Conservation (phyloP, 1,284 basidiomycete species). For the Malassezia obtusa region DNA sequence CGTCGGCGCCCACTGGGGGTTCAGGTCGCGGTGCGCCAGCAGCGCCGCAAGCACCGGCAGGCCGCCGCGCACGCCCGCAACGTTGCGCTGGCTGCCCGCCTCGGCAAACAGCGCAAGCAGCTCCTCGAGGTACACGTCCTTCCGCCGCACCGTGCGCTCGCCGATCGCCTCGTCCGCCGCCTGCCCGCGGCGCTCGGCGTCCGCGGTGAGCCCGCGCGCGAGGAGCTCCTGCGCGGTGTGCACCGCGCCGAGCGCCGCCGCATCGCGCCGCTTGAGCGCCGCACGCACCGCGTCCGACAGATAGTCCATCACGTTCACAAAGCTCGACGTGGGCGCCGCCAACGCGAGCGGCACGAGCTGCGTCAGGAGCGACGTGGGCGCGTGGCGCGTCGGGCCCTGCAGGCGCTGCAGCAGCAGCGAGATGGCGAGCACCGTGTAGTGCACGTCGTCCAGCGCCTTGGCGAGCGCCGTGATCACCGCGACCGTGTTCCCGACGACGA, state of each 20-base stretch:
- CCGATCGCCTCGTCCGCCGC: constrained; percentile 4
- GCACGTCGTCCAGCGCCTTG: constrained; percentile 30
- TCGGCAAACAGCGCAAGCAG: constrained; percentile 76
- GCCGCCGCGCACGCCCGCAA: constrained; percentile 13
- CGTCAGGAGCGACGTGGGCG: constrained; percentile 81
- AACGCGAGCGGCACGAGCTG: constrained; percentile 83
- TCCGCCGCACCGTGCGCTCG: constrained; percentile 15
- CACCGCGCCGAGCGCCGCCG: constrained; percentile 42
- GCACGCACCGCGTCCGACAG: constrained; percentile 78
- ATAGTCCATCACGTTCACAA: constrained; percentile 71
- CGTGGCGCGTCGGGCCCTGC: constrained; percentile 68
- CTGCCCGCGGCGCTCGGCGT: constrained; percentile 9
- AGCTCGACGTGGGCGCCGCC: constrained; percentile 64
- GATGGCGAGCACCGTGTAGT: constrained; percentile 50
- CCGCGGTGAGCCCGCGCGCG: constrained; percentile 23
- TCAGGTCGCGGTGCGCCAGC: constrained; percentile 65
- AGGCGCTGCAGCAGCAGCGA: constrained; percentile 87
- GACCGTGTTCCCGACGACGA: constrained; percentile 80
- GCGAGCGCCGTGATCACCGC: constrained; percentile 39
- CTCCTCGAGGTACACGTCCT: constrained; percentile 63
- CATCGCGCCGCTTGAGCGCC: constrained; percentile 49
- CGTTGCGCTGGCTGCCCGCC: constrained; percentile 37
- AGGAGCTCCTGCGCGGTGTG: constrained; percentile 31
- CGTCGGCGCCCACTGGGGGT: constrained; percentile 57
- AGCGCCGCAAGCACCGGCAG: constrained; percentile 75